Conservation (phyloP, 139 green algal species). For the Auxenochlorella pyrenoidosa region DNA sequence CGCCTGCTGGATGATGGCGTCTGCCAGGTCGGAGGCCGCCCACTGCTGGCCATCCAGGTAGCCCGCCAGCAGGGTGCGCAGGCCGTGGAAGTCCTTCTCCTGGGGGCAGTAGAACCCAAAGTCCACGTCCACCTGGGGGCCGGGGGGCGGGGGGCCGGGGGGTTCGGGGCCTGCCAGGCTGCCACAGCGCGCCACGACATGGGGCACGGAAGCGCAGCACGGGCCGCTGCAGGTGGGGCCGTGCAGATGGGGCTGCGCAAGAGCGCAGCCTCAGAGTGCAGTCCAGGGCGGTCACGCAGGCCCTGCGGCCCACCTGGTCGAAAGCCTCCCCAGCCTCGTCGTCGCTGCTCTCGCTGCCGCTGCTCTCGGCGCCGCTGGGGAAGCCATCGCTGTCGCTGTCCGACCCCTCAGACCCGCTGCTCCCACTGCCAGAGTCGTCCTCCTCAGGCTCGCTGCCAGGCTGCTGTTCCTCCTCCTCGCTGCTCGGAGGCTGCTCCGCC, state of each 20-base stretch:
- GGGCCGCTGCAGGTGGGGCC: too few relatives aligned
- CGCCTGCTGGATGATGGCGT: slow-evolving; percentile 82
- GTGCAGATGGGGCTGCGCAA: too few relatives aligned
- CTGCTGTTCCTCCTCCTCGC: neutral
- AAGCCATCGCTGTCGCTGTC: slow-evolving; percentile 4
- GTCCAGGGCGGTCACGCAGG: too few relatives aligned
- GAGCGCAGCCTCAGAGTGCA: too few relatives aligned
- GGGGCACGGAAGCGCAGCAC: too few relatives aligned
- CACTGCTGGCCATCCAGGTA: slow-evolving; percentile 85
- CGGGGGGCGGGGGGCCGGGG: too few relatives aligned
- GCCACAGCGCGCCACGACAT: too few relatives aligned
- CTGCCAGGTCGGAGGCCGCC: slow-evolving; percentile 71
- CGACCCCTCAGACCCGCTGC: neutral
- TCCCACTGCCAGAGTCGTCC: neutral
- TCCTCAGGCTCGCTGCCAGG: neutral
- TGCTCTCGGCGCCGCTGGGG: neutral
- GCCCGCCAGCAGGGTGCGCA: slow-evolving; percentile 79
- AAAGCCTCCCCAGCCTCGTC: slow-evolving; percentile 48
- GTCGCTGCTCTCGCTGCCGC: slow-evolving; percentile 34
- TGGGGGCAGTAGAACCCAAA: slow-evolving; percentile 91
- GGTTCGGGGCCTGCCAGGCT: too few relatives aligned
- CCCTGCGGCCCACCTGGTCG: slow-evolving; percentile 26
- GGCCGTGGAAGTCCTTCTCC: slow-evolving; percentile 88
- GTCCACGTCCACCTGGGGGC: slow-evolving; percentile 70
- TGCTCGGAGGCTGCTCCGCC: neutral